Percentiles rank a stretch among this genome's conserved stretches.
Conservation (phyloP, 441 rosid genomes). For the Gossypium davidsonii region DNA sequence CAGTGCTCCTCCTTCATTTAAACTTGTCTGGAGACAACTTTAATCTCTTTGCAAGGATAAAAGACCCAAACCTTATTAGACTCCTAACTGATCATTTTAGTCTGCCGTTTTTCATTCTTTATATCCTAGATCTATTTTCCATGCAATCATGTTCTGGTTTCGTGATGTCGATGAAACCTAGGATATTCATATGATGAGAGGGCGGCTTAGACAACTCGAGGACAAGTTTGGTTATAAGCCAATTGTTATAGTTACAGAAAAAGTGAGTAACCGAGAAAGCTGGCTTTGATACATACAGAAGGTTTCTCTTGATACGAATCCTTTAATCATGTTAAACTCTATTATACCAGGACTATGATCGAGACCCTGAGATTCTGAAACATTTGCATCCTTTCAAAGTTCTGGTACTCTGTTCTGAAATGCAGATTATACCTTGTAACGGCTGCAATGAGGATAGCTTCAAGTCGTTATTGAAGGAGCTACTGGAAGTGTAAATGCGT, state of each 20-base stretch:
- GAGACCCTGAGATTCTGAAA: slow-evolving; percentile 58
- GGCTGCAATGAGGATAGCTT: slow-evolving; percentile 27
- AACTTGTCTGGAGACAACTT: neutral
- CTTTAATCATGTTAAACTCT: neutral
- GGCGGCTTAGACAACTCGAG: slow-evolving; percentile 44
- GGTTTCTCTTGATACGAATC: neutral
- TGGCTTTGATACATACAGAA: neutral
- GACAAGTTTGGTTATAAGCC: slow-evolving; percentile 41
- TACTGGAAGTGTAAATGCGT: slow-evolving; percentile 3
- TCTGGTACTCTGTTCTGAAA: slow-evolving; percentile 53
- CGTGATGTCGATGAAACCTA: slow-evolving; percentile 19
- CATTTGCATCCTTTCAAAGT: slow-evolving; percentile 40
- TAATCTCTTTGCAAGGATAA: neutral
- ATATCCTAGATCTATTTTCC: slow-evolving; percentile 2
- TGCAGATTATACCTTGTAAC: slow-evolving; percentile 38
- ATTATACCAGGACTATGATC: slow-evolving; percentile 56
- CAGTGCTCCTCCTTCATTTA: neutral
- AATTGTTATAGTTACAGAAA: slow-evolving; percentile 58
- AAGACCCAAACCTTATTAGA: neutral
- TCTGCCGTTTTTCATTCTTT: neutral
- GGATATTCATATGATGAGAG: slow-evolving; percentile 52
- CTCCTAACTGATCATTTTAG: neutral
- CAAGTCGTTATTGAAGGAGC: slow-evolving; percentile 32
- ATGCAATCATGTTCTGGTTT: neutral
- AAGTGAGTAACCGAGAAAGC: slow-evolving; percentile 33